A percentile compares a stretch with the other conserved stretches of the same genome.
phyloP scores from a whole-genome alignment of 192 early-diverging fungal genomes.

The Coemansia sp. region DNA sequence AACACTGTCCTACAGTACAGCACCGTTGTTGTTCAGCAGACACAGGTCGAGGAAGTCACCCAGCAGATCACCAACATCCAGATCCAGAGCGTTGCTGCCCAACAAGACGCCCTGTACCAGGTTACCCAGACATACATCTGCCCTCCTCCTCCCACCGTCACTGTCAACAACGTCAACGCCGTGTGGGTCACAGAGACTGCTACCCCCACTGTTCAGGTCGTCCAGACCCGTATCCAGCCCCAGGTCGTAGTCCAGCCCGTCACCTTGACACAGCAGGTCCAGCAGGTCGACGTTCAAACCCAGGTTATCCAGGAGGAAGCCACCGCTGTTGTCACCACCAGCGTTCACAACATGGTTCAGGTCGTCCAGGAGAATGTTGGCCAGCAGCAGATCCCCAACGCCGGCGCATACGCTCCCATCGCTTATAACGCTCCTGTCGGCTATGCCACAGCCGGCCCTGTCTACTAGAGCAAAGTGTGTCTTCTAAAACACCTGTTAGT shows the following conservation, averaged over 20 bases:
- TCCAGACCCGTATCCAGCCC: slow-evolving; percentile 41
- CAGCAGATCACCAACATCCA: slow-evolving; percentile 47
- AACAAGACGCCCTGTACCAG: slow-evolving; percentile 43
- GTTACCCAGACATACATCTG: slow-evolving; percentile 52
- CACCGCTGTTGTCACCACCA: slow-evolving; percentile 37
- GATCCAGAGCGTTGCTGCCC: slow-evolving; percentile 37
- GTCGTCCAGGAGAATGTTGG: slow-evolving; percentile 51
- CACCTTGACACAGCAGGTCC: slow-evolving; percentile 47
- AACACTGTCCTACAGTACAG: slow-evolving; percentile 42
- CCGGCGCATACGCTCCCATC: slow-evolving; percentile 9
- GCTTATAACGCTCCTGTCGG: slow-evolving; percentile 10
- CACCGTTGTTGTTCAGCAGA: slow-evolving; percentile 44
- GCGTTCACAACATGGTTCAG: slow-evolving; percentile 47
- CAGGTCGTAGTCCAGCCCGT: slow-evolving; percentile 52
- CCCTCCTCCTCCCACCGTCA: slow-evolving; percentile 39
- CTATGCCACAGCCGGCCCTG: slow-evolving; percentile 1
- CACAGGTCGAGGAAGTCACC: slow-evolving; percentile 25
- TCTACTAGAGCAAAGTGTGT: background rate
- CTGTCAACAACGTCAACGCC: slow-evolving; percentile 45
- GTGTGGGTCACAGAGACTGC: slow-evolving; percentile 48
- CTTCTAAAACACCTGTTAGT: background rate
- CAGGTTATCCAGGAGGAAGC: slow-evolving; percentile 47
- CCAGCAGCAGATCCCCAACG: slow-evolving; percentile 17
- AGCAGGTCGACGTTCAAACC: slow-evolving; percentile 39
- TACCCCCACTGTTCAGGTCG: slow-evolving; percentile 49